Evolutionary conservation across 139 green algal species (phyloP).

Genomic region (Nannochloris sp.): DNA sequence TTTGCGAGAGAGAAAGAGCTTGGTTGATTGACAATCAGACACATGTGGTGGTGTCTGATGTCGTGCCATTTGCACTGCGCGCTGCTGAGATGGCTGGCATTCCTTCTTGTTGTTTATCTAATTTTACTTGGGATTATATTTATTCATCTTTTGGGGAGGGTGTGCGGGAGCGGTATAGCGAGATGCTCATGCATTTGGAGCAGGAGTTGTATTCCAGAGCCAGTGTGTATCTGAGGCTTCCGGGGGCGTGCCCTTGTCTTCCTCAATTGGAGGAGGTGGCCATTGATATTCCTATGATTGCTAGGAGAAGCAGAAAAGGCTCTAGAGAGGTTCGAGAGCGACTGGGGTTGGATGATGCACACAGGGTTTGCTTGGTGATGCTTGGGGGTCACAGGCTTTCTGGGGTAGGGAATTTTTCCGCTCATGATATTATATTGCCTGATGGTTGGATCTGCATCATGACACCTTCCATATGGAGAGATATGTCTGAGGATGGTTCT

Average conservation of each 20-base stretch:
- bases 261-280: slow-evolving; percentile 2
- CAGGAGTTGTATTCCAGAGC: not conserved
- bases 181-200: slow-evolving; percentile 8
- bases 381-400: not conserved
- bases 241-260: slow-evolving; percentile 1
- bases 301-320: not conserved
- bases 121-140: slow-evolving; percentile 71
- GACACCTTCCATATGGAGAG: not conserved
- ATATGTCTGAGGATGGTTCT: slow-evolving; percentile 3
- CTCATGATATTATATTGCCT: slow-evolving; percentile 37
- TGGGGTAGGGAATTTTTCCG: slow-evolving; percentile 15
- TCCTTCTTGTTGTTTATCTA: slow-evolving; percentile 45
- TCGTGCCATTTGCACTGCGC: slow-evolving; percentile 50
- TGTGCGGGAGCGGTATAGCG: not conserved
- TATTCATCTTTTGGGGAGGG: slow-evolving; percentile 33
- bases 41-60: slow-evolving; percentile 42
- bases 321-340: not conserved
- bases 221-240: not conserved
- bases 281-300: not conserved
- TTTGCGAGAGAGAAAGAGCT: slow-evolving; percentile 35
- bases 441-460: slow-evolving; percentile 52
- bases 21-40: slow-evolving; percentile 33
- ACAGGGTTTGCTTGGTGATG: not conserved
- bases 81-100: slow-evolving; percentile 43
- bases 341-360: not conserved